Evolutionary conservation across 805 yeast species (phyloP), one percentile per base, ranked within the genome.

Genomic region (Metschnikowia henanensis): DNA sequence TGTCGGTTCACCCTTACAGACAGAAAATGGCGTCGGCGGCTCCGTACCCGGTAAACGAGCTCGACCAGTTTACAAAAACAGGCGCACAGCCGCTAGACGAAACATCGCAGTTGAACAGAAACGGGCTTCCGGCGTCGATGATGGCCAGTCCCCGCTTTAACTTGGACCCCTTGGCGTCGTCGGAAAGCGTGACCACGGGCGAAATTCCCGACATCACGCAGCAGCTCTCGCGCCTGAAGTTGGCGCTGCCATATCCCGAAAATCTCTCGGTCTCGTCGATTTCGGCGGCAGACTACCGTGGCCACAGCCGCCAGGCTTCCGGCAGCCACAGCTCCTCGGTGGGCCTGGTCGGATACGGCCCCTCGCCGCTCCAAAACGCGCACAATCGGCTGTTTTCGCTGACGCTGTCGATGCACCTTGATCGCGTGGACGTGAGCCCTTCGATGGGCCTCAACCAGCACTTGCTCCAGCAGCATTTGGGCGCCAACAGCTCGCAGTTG

Each of bases 391-490:
- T 70, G 21, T 62, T 64, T 3, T 68, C 73, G 37, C 62, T 69
- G 12, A 59, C 68, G 6, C 69, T 72, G 37, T 67, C 73, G 41
- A 57, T 67, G 47, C 59, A 65, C 46, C 60, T 64, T 45, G 66
- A 65, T 45, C 52, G 15, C 15, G 15, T 10, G n/a, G 60, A 15
- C 50, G 55, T 34, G 73, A 69, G 46, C 61, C 56, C 38, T 58
- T 60, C 9, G 59, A 67, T 41, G 41, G 84, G 77, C 60, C 68
- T 75, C 43, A 70, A 76, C 29, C 85, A 81, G 46, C 73, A 72
- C 54, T 48, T 73, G 48, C 69, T 80, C 49, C 74, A 72, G 43
- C 78, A 71, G 50, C 77, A 78, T 55, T 61, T 81, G 42, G 84
- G 84, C n/a, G 47, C 65, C 26, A 71, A 74, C 49, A 65, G 75